Conservation (phyloP, 208 protist species). For the Phytomonas sp. region DNA sequence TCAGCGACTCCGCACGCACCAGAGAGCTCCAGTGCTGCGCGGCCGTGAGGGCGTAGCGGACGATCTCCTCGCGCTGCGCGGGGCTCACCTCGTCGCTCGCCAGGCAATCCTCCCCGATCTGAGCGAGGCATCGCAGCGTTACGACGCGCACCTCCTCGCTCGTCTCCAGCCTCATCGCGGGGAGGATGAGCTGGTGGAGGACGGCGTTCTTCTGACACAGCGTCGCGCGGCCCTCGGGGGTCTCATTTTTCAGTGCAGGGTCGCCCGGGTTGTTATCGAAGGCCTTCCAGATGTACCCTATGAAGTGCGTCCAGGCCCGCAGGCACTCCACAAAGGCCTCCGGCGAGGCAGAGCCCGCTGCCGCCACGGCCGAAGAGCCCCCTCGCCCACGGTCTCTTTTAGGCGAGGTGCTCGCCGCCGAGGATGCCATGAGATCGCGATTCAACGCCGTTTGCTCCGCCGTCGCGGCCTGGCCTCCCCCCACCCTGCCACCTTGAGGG, state of each 20-base stretch:
- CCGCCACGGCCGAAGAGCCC: neutral
- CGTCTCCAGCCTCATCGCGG: slow-evolving; percentile 23
- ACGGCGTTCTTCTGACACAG: slow-evolving; percentile 37
- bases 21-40: slow-evolving; percentile 23
- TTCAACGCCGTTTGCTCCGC: neutral
- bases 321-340: slow-evolving; percentile 56
- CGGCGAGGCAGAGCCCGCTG: neutral
- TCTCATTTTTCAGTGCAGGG: slow-evolving; percentile 30
- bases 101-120: slow-evolving; percentile 61
- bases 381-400: neutral
- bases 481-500: neutral
- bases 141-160: slow-evolving; percentile 29
- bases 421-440: slow-evolving; percentile 4
- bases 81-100: slow-evolving; percentile 12
- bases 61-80: slow-evolving; percentile 20
- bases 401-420: neutral
- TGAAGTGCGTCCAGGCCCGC: slow-evolving; percentile 71
- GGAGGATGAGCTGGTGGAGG: slow-evolving; percentile 31
- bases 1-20: slow-evolving; percentile 66
- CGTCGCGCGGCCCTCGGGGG: slow-evolving; percentile 30
- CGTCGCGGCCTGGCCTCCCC: neutral
- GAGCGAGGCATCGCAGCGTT: slow-evolving; percentile 64
- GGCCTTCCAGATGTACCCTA: slow-evolving; percentile 73
- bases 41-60: slow-evolving; percentile 26
- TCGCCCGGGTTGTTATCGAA: slow-evolving; percentile 75